Evolutionary conservation across 2,329 filamentous ascomycete species (phyloP), one percentile per base, ranked within the genome.

Genomic region (Paecilomyces sp.): DNA sequence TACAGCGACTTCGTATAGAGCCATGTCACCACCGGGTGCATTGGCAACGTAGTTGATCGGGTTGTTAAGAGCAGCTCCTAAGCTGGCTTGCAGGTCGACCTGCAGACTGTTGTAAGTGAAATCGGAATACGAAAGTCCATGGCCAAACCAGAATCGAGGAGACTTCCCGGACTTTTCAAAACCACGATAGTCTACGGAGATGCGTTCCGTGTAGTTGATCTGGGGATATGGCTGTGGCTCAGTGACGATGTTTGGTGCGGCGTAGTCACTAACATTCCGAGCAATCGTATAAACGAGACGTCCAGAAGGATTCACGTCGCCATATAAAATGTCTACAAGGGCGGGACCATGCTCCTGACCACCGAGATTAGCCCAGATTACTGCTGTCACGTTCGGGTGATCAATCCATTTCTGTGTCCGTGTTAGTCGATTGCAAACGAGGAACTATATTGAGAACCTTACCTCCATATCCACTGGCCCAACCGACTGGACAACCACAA

Each of bases 281-380:
- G 82, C 83, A 1, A 88, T 67, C 0, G 86, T 88, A 66, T 88
- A 88, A 0, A 86, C 84, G 0, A 89, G 75, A 59, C 84, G 83
- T 1, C 85, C 86, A 0, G 70, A 76, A 1, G 79, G 79, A 5
- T 72, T 73, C 3, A 70, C 64, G n/a, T 67, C 66, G 2, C 79
- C 79, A 61, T 78, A 81, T 1, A 81, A 65, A 11, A 81, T 70
- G 34, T 81, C 79, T 3, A 71, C 75, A 12, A 81, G 70, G 1
- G 74, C 72, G 47, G 79, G 79, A 31, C 79, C 79, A 30, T 73
- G 76, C 63, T 81, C 77, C 55, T 80, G 84, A 0, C 87, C 87
- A 0, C 86, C 86, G 0, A 88, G 73, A 63, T 88, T 85, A 1
- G 84, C 85, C 67, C 85, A 85, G 0, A 89, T 76, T 33, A 89